These are phyloP conservation scores for Solanum dulcamara DNA, from an alignment of 257 asterid species.

Conservation along the genomic window DNA sequence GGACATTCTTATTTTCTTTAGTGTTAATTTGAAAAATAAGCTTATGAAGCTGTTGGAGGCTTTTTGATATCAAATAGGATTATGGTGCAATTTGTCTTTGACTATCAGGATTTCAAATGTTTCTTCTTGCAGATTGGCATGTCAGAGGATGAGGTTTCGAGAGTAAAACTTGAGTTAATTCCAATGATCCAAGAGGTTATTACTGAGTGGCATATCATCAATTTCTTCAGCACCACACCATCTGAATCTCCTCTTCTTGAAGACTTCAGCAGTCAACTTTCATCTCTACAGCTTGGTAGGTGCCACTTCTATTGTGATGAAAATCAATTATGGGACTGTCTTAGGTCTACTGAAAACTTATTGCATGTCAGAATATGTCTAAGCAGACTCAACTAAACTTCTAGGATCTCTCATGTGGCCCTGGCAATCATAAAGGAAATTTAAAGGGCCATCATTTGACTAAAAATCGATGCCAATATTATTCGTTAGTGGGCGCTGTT, in stretches of 20 bases:
- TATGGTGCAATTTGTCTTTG: not conserved
- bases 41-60: not conserved
- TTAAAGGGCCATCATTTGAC: not conserved
- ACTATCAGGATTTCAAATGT: not conserved
- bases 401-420: not conserved
- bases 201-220: slow-evolving; percentile 85
- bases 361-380: not conserved
- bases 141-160: slow-evolving; percentile 65
- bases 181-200: slow-evolving; percentile 83
- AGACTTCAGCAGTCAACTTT: slow-evolving; percentile 83
- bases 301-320: not conserved
- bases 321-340: not conserved
- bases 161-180: slow-evolving; percentile 59
- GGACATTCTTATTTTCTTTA: not conserved
- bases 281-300: slow-evolving; percentile 87
- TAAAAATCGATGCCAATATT: not conserved
- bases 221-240: slow-evolving; percentile 71
- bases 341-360: not conserved
- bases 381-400: not conserved
- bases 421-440: not conserved
- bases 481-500: not conserved
- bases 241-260: slow-evolving; percentile 73
- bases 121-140: slow-evolving; percentile 55
- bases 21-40: not conserved
- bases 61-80: not conserved